Evolutionary conservation across 345 rosid species (phyloP).

Genomic region (Barbarea vulgaris): DNA sequence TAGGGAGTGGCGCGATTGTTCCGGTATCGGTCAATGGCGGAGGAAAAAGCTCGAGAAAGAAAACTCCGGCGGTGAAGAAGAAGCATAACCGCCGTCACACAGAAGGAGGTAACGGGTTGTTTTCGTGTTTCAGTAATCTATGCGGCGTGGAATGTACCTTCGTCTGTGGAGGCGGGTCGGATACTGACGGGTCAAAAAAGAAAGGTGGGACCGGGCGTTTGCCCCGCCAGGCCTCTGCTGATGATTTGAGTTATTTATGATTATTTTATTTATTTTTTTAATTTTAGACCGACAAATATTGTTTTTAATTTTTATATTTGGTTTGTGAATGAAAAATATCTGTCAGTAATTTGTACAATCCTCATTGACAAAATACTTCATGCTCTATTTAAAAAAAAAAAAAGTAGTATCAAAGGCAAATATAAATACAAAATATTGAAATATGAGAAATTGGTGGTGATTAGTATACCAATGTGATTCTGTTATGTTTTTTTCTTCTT

Average conservation of each 20-base stretch:
- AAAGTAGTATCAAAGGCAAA: not conserved
- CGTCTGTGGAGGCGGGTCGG: constrained; percentile 57
- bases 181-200: constrained; percentile 29
- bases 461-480: not conserved
- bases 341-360: not conserved
- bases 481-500: not conserved
- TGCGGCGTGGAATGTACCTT: constrained; percentile 78
- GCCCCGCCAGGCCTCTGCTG: constrained; percentile 39
- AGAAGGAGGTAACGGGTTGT: constrained; percentile 48
- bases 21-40: constrained; percentile 20
- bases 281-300: not conserved
- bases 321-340: not conserved
- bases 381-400: not conserved
- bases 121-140: constrained; percentile 68
- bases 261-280: not conserved
- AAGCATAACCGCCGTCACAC: constrained; percentile 46
- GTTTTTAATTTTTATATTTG: not conserved
- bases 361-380: not conserved
- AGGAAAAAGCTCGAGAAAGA: constrained; percentile 34
- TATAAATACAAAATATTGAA: not conserved
- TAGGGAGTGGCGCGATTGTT: constrained; percentile 9
- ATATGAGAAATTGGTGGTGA: not conserved
- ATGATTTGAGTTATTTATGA: constrained; percentile 38
- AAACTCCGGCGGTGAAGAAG: constrained; percentile 26
- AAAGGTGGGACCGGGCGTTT: constrained; percentile 26